Base-by-base conservation (phyloP, 192 early-diverging fungal species). In the Glomus cerebriforme region DNA sequence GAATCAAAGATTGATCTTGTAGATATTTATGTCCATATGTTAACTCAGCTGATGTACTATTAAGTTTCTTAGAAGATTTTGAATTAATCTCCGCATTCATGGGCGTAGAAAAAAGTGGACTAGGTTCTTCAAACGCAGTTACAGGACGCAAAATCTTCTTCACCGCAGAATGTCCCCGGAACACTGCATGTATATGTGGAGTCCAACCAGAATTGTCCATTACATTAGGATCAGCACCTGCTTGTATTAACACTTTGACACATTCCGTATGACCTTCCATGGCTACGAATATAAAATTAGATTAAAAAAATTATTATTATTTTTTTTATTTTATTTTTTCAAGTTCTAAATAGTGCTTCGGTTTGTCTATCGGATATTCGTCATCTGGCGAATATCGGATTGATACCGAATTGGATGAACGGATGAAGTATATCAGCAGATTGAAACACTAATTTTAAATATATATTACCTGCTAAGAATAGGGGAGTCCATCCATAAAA, bases 181-280 rank as follows among this genome's bases (percentile, higher is more conserved):
- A 92, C 0, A 91, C 82, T 4, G 92, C 90, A 72, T 92, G 87
- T 72, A 91, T 90, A 72, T 90, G 89, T 29, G 92, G 87, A 31
- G 84, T 90, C 84, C 89, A 91, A 0, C 84, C 85, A 26, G 83
- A 85, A 45, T 73, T 70, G 70, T 92, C 92, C 17, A 80, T 77
- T 6, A 80, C 47, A 65, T 86, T 81, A 8, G 80, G 79, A 63
- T 88, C 79, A 22, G 90, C 91, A 22, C 89, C 86, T 4, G 86
- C 88, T 13, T 82, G 79, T 45, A 92, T 70, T 32, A 93, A 73
- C 7, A 84, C 67, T 26, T 85, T 72, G 13, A 90, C 87, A 32
- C 88, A 87, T 9, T 88, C 87, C 3, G 75, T 34, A 60, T 90
- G 85, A 5, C 91, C 91, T 71, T 91, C 90, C 49, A 90, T 89